Evolutionary conservation across 1,139 yeast species (phyloP), one percentile per base, ranked within the genome.

Genomic region (Debaryomyces nepalensis): DNA sequence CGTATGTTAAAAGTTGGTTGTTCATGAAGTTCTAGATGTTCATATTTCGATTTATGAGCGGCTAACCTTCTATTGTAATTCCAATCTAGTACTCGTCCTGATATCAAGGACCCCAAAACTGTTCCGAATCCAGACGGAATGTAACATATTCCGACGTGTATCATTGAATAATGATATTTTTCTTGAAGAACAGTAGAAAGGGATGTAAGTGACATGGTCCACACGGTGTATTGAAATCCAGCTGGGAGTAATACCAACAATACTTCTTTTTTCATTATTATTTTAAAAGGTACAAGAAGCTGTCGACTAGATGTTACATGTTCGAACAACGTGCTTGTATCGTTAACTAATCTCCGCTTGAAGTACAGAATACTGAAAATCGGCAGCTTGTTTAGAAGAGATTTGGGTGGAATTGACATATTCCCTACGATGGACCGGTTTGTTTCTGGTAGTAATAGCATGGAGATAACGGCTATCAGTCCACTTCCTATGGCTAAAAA

Each of bases 401-500:
- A 43, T 5, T 43, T 48, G 1, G 75, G 75, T 3, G 36, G 31
- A 0, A 70, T 52, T 2, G 72, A 61, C 3, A 75, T 75, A 49
- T 70, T 70, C 0, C 76, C 76, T 6, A 65, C 75, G 14, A 69
- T 52, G 42, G 52, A 54, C 30, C 75, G 50, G 5, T 63, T 53
- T 0, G 75, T 70, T 48, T 70, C 76, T 0, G 75, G 73, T 19
- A 70, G 52, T 5, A 61, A 37, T 6, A 65, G 30, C 4, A 54
- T 18, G 0, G 63, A 54, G 16, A 60, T 16, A 4, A 64, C 31
- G 16, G 67, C 51, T 0, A 71, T 62, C 2, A 47, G 55, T 5
- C 71, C 74, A 23, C 68, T 62, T 4, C 73, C 72, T 30, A 69
- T 66, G 3, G 74, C 68, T 26, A 66, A 50, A 47, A 70, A 70